A percentile compares a stretch with the other conserved stretches of the same genome.
Evolutionary conservation across 345 rosid species (phyloP).

Genomic region (Iberis pinnata): DNA sequence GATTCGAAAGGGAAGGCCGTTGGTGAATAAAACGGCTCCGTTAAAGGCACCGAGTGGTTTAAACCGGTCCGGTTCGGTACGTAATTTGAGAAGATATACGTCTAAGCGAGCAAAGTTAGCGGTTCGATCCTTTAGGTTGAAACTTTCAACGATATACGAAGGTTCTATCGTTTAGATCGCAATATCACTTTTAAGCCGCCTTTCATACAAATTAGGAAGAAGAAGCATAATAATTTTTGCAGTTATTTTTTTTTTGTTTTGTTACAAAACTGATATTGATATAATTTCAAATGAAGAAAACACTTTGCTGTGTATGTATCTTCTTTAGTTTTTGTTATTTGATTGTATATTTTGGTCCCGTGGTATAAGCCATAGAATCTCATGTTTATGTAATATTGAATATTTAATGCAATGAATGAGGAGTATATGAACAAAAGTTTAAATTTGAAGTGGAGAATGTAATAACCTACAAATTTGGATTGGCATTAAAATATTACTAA

Average conservation of each 20-base stretch:
- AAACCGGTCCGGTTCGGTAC: constrained; percentile 52
- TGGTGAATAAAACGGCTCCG: constrained; percentile 14
- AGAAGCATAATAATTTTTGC: constrained; percentile 4
- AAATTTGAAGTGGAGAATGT: no score
- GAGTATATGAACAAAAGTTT: no score
- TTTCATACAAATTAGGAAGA: not conserved
- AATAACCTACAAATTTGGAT: no score
- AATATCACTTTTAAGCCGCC: not conserved
- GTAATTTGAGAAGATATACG: constrained; percentile 46
- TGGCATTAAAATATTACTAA: no score
- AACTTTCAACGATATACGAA: constrained; percentile 68
- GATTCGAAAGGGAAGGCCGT: not conserved
- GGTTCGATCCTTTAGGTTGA: constrained; percentile 65
- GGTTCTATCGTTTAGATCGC: constrained; percentile 40
- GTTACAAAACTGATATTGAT: constrained; percentile 2
- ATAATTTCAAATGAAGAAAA: not conserved
- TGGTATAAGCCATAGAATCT: no score
- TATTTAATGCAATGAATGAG: no score
- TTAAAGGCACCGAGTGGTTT: constrained; percentile 11
- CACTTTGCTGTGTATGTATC: constrained; percentile 11
- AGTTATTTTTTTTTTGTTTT: not conserved
- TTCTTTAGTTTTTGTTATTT: not conserved
- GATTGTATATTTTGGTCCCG: constrained; percentile 8
- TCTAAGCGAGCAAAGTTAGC: constrained; percentile 65
- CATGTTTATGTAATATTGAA: no score